Base-by-base conservation (phyloP, 768 basidiomycete genomes). In the Boletus rufocinnamomeus region DNA sequence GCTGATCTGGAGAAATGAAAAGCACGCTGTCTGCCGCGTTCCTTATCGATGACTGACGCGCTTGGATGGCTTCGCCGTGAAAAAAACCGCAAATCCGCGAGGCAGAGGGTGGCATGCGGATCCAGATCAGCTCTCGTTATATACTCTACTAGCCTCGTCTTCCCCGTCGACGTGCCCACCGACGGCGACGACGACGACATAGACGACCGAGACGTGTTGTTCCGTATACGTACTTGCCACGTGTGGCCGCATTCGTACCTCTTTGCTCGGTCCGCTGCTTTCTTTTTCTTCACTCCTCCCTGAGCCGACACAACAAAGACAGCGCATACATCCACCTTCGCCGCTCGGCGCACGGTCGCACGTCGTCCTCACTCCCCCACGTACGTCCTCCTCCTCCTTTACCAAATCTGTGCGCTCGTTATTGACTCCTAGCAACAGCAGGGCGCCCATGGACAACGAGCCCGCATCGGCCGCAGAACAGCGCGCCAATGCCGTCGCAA, bases 401-500 rank as follows among this genome's bases (percentile, higher is more conserved):
- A 2, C 11, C 14, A 6, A 43, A 3, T 27, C 11, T 0, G 6
- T 45, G 34, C 25, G 40, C 45, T 25, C 50, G 16, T 6, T 37
- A 6, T 30, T 61, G 35, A 60, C 32, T 8, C 19, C 32, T 27
- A 17, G 5, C 11, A 30, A 30, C 47, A 69, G 66, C 50, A 13
- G 54, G 58, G 56, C 59, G 58, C 48, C 43, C 50, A 73, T 75
- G 73, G 72, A 73, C 59, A 72, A 60, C 65, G 72, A 82, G 63
- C 69, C 67, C 54, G 64, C 79, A 46, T 74, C 78, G 13, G 77
- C 82, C 74, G 83, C 84, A 28, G 89, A 95, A 72, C 89, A 94
- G 74, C 87, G 95, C 59, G 91, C 92, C 69, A 83, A 85, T 54
- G 91, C 93, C 13, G 88, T 96, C 48, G 92, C 92, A 46, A 94